Base-by-base conservation (phyloP, 768 basidiomycete species). In the Trametes coccinea region DNA sequence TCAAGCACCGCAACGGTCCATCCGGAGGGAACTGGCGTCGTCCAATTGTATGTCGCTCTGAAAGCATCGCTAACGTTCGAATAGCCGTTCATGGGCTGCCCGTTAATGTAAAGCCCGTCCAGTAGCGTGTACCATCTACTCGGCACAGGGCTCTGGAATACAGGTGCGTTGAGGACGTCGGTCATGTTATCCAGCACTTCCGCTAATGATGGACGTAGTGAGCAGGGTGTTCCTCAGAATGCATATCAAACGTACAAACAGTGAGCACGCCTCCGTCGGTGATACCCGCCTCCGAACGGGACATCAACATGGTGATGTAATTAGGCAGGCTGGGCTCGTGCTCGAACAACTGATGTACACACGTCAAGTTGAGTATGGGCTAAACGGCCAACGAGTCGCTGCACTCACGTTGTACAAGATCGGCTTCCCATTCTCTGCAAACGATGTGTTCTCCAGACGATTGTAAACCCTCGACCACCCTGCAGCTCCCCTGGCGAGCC, bases 191-290 rank as follows among this genome's bases (percentile, higher is more conserved):
- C 13, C 11, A 60, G 50, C 22, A 65, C 52, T 17, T 65, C 64
- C 5, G 59, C 64, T 65, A 16, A 3, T 10, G 8, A 16, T 0
- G n/a, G 4, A 9, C 0, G 14, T 47, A 7, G 16, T 22, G 4
- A 22, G n/a, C 16, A 16, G 31, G n/a, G 16, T 37, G 22, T 34
- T 29, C 45, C 11, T 10, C 7, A 29, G 22, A 27, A 46, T 14
- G 45, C 22, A 17, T 27, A 17, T 10, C 10, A 5, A 29, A 14
- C 8, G 30, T 33, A 62, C 64, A 59, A 13, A 62, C 31, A 16
- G 64, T 59, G 31, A 65, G 56, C 8, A 59, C 34, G 5, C 64
- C 64, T 2, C 64, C 64, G 34, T 55, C 40, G 7, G 56, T 50
- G 27, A 62, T 45, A 4, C 64, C 53, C 16, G 53, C 27, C 30